Evolutionary conservation across 306 rosid species (phyloP).

Genomic region (Crotalaria pallida): DNA sequence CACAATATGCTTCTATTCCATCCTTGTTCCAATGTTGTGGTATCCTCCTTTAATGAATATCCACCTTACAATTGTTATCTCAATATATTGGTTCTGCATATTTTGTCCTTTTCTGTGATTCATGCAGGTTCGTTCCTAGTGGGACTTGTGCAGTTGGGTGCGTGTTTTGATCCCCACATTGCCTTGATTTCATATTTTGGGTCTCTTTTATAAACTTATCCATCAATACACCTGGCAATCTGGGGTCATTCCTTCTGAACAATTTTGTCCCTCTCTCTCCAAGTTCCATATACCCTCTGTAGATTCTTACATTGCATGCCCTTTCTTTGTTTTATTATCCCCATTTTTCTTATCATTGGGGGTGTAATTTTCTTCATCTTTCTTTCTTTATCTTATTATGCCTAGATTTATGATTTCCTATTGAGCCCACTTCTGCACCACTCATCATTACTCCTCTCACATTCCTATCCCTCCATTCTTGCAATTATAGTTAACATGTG

Average conservation of each 20-base stretch:
- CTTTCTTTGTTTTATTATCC: not conserved
- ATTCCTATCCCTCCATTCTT: not conserved
- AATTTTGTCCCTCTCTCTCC: slow-evolving; percentile 21
- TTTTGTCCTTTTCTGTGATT: not conserved
- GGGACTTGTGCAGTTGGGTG: not conserved
- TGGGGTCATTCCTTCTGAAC: slow-evolving; percentile 10
- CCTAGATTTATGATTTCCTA: not conserved
- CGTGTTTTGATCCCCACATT: slow-evolving; percentile 5
- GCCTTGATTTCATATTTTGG: not conserved
- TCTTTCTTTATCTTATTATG: not conserved
- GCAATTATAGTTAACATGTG: no score
- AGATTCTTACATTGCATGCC: slow-evolving; percentile 5
- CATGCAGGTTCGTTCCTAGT: not conserved
- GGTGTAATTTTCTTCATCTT: slow-evolving; percentile 1
- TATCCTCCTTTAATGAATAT: slow-evolving; percentile 20
- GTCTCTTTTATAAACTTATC: not conserved
- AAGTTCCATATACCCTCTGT: slow-evolving; percentile 2
- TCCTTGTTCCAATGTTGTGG: slow-evolving; percentile 7
- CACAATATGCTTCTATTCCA: not conserved
- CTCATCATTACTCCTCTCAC: slow-evolving; percentile 25
- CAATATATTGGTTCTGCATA: slow-evolving; percentile 7
- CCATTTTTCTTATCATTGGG: not conserved
- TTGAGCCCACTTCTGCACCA: slow-evolving; percentile 16
- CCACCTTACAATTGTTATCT: slow-evolving; percentile 51
- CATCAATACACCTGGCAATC: slow-evolving; percentile 21